Base-by-base conservation (phyloP, 139 green algal species). In the Spirogloea muscicola region DNA sequence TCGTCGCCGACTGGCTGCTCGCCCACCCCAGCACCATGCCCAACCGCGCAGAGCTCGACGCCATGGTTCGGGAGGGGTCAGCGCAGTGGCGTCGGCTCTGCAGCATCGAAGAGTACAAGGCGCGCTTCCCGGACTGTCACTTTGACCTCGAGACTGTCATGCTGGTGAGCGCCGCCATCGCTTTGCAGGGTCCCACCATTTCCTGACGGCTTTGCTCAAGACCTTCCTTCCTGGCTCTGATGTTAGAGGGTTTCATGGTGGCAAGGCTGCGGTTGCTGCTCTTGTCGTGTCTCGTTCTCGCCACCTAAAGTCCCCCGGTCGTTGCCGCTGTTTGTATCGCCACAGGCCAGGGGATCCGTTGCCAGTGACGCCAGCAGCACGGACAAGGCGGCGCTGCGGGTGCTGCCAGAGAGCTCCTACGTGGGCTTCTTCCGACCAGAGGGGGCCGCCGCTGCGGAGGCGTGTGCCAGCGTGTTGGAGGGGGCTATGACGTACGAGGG, bases 141-240 rank as follows among this genome's bases (percentile, higher is more conserved):
- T 80, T 80, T 67, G 72, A 80, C 64, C 49, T 80, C 2, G 72
- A 80, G 1, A 80, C 72, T 10, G 64, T 80, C 18, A 29, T 77
- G n/a, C n/a, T n/a, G n/a, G n/a, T n/a, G n/a, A n/a, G n/a, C n/a
- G n/a, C n/a, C n/a, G n/a, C n/a, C 10, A 25, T 7, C 44, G 44
- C 44, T 52, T 10, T n/a, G n/a, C n/a, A n/a, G n/a, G n/a, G n/a
- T n/a, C n/a, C n/a, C n/a, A n/a, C n/a, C n/a, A n/a, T n/a, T n/a
- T n/a, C n/a, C n/a, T n/a, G n/a, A n/a, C n/a, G n/a, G n/a, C n/a
- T n/a, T n/a, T n/a, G n/a, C n/a, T n/a, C n/a, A n/a, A n/a, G n/a
- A n/a, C n/a, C n/a, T n/a, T n/a, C n/a, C n/a, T n/a, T n/a, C n/a
- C n/a, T n/a, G n/a, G n/a, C n/a, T n/a, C n/a, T n/a, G n/a, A n/a